Percentiles rank a stretch among this genome's conserved stretches.
phyloP scores from a whole-genome alignment of 2,329 filamentous ascomycete genomes.

The Monosporascus sp. region DNA sequence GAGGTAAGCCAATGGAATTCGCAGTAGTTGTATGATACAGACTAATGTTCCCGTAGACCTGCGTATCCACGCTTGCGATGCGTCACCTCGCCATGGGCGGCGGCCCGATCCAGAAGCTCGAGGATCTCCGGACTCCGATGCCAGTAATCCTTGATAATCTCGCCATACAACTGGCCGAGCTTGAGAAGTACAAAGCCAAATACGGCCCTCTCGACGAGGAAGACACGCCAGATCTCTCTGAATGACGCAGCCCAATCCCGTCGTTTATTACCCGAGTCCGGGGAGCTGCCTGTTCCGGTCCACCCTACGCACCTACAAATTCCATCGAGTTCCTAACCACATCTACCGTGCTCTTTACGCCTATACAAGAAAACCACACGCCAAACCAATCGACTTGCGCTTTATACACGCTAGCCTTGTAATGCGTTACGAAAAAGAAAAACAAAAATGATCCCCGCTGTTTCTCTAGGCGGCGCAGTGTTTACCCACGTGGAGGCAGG shows the following conservation, averaged over 20 bases:
- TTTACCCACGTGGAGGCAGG: slow-evolving; percentile 8
- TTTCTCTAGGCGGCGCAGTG: too few species aligned
- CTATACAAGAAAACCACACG: too few species aligned
- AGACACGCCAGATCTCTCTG: slow-evolving; percentile 3
- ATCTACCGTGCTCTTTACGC: too few species aligned
- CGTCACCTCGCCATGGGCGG: slow-evolving; percentile 74
- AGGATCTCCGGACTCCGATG: slow-evolving; percentile 76
- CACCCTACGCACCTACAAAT: too few species aligned
- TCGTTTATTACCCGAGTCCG: too few species aligned
- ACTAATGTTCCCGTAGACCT: slow-evolving; percentile 51
- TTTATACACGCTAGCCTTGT: too few species aligned
- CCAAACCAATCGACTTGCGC: too few species aligned
- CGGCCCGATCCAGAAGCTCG: slow-evolving; percentile 54
- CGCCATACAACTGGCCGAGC: slow-evolving; percentile 55
- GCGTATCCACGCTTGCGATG: slow-evolving; percentile 71
- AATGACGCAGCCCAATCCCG: too few species aligned
- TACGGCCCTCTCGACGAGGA: slow-evolving; percentile 40
- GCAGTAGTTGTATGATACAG: neutral
- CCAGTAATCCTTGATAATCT: slow-evolving; percentile 61
- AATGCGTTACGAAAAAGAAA: too few species aligned
- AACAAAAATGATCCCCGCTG: too few species aligned
- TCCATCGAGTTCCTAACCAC: too few species aligned
- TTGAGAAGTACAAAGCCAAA: slow-evolving; percentile 54
- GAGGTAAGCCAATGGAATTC: slow-evolving; percentile 59
- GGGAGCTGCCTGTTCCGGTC: too few species aligned